Evolutionary conservation across 805 yeast species (phyloP).

Genomic region (Ogataea minuta): DNA sequence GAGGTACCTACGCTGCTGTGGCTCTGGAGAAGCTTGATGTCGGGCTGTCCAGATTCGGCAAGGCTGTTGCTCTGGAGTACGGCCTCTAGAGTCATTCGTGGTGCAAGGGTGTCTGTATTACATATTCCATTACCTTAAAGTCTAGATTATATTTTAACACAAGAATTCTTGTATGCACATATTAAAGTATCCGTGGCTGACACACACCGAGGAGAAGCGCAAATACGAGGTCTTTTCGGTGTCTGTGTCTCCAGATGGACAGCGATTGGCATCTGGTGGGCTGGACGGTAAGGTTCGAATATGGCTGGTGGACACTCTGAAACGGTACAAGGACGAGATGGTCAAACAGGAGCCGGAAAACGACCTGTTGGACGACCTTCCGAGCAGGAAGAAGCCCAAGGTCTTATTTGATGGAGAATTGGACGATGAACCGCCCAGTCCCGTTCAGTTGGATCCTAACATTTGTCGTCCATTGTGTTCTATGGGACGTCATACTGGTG

Average conservation of each 20-base stretch:
- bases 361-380: slow-evolving; percentile 4
- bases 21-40: slow-evolving; percentile 58
- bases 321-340: slow-evolving; percentile 36
- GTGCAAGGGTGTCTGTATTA: slow-evolving; percentile 12
- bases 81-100: slow-evolving; percentile 24
- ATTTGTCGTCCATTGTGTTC: slow-evolving; percentile 70
- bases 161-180: slow-evolving; percentile 47
- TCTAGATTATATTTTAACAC: slow-evolving; percentile 1
- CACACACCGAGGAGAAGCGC: slow-evolving; percentile 73
- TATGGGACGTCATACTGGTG: slow-evolving; percentile 95
- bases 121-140: too few species aligned
- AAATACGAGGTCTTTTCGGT: slow-evolving; percentile 84
- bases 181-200: slow-evolving; percentile 70
- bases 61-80: slow-evolving; percentile 58
- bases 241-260: slow-evolving; percentile 76
- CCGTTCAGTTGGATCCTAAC: slow-evolving; percentile 28
- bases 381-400: background rate
- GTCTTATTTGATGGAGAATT: background rate
- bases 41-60: slow-evolving; percentile 69
- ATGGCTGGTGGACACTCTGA: slow-evolving; percentile 69
- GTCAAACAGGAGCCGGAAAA: slow-evolving; percentile 21
- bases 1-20: slow-evolving; percentile 89
- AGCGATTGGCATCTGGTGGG: slow-evolving; percentile 90
- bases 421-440: slow-evolving; percentile 3
- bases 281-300: slow-evolving; percentile 87